These are phyloP conservation scores for Cladosporium oxysporum DNA, from an alignment of 2,329 filamentous ascomycete genomes.

Conservation along the genomic window DNA sequence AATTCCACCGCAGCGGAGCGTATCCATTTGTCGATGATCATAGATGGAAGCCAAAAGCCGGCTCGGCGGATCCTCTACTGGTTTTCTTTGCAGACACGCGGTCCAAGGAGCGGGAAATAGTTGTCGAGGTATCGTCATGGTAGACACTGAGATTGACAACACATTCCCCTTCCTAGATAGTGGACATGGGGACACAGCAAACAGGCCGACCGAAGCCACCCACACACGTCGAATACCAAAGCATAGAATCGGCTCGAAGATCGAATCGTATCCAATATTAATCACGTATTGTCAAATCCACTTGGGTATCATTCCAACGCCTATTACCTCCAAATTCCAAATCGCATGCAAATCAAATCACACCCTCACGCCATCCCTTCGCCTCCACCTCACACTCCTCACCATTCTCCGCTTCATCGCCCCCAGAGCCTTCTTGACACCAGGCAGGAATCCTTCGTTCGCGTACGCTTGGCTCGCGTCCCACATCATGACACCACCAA, in stretches of 20 bases:
- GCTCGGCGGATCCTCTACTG: neutral
- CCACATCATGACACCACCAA: slow-evolving; percentile 48
- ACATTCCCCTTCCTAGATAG: neutral
- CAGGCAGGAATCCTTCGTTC: slow-evolving; percentile 33
- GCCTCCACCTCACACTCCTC: slow-evolving; percentile 1
- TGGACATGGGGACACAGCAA: neutral
- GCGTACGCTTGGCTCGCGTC: slow-evolving; percentile 52
- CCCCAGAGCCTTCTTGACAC: slow-evolving; percentile 24
- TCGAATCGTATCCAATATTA: neutral
- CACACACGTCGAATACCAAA: neutral
- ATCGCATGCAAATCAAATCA: neutral
- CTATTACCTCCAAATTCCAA: neutral
- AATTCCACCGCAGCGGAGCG: neutral
- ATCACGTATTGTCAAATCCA: neutral
- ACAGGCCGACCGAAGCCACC: neutral
- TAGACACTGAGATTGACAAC: neutral
- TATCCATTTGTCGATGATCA: neutral
- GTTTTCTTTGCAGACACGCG: neutral
- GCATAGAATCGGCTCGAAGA: neutral
- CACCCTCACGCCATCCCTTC: neutral
- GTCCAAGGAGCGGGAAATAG: neutral
- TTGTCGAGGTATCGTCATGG: neutral
- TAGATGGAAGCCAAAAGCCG: neutral
- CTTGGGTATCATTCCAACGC: neutral
- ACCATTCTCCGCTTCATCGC: slow-evolving; percentile 9